Evolutionary conservation across 768 basidiomycete species (phyloP), one percentile per base, ranked within the genome.

Genomic region (Tubosaeta sp.): DNA sequence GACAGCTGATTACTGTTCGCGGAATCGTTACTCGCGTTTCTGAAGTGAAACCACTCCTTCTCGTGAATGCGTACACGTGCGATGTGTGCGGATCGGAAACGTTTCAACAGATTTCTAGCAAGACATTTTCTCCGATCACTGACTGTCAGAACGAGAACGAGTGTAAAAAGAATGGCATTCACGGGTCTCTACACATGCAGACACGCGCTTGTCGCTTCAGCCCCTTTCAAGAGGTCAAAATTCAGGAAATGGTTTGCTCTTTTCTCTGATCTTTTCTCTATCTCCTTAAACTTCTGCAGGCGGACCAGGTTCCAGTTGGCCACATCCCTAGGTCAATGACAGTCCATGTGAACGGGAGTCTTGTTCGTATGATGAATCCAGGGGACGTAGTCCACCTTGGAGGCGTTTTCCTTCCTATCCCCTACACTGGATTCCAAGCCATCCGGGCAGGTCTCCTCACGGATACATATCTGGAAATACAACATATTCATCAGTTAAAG

Each of bases 291-390:
- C 4, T 46, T 37, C 52, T 37, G 0, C 60, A 93, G 93, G 90
- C 95, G 25, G 95, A 98, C 64, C 97, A 99, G 85, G 97, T 99
- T 1, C 97, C 97, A 22, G 95, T 99, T 43, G 97, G 97, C 5
- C 97, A 99, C 68, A 99, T 99, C 52, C 97, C 97, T 22, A 86
- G 97, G 35, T 94, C 95, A 3, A 98, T 97, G 97, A 94, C 94
- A 0, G 70, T 97, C n/a, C 94, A 99, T 65, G 77, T 97, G 32
- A 85, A 91, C 57, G 97, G 97, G 22, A 86, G 79, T 54, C 79
- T 97, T 33, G 95, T 93, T 8, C 88, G 97, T 31, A 76, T 80
- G 53, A 86, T 97, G 84, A 94, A 87, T 63, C 97, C 97, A 1
- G 97, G 97, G 26, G 97, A 99, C 65, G 86, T 97, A 29, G 88